phyloP scores from a whole-genome alignment of 208 protist species.

The Crithidia thermophila region DNA sequence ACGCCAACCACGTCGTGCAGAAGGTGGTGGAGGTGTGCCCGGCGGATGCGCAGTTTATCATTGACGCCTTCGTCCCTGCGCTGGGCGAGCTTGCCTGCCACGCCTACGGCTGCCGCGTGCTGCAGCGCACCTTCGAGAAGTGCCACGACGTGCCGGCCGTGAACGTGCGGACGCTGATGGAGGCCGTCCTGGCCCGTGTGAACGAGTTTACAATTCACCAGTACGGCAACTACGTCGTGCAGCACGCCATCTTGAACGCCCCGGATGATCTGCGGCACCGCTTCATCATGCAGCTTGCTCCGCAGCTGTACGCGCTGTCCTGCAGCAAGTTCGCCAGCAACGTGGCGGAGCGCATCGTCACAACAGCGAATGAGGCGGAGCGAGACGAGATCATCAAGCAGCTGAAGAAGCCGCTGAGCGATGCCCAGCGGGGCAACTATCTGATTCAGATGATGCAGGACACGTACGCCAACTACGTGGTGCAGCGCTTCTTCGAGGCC shows the following conservation, averaged over 20 bases:
- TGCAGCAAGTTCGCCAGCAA: slow-evolving; percentile 99
- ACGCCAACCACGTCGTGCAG: slow-evolving; percentile 99
- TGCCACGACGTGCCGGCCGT: slow-evolving; percentile 52
- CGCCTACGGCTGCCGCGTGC: slow-evolving; percentile 98
- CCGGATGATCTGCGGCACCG: slow-evolving; percentile 68
- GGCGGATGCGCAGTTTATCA: slow-evolving; percentile 88
- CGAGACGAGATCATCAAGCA: slow-evolving; percentile 80
- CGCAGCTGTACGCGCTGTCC: slow-evolving; percentile 80
- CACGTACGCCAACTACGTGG: slow-evolving; percentile 98
- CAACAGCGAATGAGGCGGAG: slow-evolving; percentile 72
- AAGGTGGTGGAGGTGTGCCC: slow-evolving; percentile 97
- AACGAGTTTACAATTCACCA: slow-evolving; percentile 93
- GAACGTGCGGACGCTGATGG: slow-evolving; percentile 79
- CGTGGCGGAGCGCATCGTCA: slow-evolving; percentile 97
- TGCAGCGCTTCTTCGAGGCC: slow-evolving; percentile 95
- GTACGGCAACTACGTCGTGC: slow-evolving; percentile 99
- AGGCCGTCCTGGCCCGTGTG: slow-evolving; percentile 86
- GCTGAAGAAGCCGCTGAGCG: slow-evolving; percentile 48
- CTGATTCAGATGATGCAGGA: slow-evolving; percentile 96
- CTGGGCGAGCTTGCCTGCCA: slow-evolving; percentile 93
- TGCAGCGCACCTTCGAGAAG: slow-evolving; percentile 96
- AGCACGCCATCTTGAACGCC: slow-evolving; percentile 96
- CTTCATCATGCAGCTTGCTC: slow-evolving; percentile 75
- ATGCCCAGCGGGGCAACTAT: slow-evolving; percentile 66
- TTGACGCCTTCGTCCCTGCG: slow-evolving; percentile 92